phyloP scores from a whole-genome alignment of 164 flowering plant species.

The Annona squamosa region DNA sequence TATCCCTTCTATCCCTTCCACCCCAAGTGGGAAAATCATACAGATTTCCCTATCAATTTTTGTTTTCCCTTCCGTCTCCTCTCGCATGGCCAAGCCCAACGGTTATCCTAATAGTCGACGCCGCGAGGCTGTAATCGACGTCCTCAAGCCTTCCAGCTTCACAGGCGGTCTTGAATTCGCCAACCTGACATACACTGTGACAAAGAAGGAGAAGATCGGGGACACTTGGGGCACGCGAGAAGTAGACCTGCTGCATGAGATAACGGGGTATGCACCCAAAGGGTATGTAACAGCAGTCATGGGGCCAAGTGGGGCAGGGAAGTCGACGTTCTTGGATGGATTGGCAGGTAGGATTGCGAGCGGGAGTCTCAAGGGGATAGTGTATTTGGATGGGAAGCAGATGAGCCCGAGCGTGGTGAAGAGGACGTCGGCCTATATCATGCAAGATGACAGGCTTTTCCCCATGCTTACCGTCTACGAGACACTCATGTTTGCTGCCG shows the following conservation, averaged over 20 bases:
- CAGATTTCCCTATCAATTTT: background rate
- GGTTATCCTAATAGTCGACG: constrained; percentile 4
- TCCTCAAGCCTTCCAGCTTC: constrained; percentile 34
- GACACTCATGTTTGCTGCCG: constrained; percentile 72
- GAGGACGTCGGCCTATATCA: constrained; percentile 63
- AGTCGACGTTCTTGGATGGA: constrained; percentile 63
- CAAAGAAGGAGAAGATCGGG: constrained; percentile 33
- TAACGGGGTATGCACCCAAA: constrained; percentile 66
- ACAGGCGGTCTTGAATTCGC: constrained; percentile 55
- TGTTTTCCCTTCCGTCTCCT: background rate
- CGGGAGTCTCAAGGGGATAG: constrained; percentile 58
- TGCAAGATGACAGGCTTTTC: constrained; percentile 72
- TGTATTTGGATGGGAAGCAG: constrained; percentile 43
- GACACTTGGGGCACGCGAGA: constrained; percentile 47
- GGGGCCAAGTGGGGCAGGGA: constrained; percentile 83
- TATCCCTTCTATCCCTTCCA: constrained; percentile 7
- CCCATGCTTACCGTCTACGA: constrained; percentile 74
- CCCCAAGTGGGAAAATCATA: constrained; percentile 9
- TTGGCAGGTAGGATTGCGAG: constrained; percentile 68
- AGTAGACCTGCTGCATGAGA: constrained; percentile 45
- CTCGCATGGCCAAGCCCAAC: background rate
- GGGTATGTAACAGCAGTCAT: constrained; percentile 63
- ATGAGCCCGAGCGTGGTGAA: constrained; percentile 54
- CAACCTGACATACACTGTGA: constrained; percentile 48
- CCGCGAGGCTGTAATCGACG: constrained; percentile 37